These are phyloP conservation scores for Sphaerulina vaccinii DNA, from an alignment of 2,329 filamentous ascomycete genomes.

Conservation along the genomic window DNA sequence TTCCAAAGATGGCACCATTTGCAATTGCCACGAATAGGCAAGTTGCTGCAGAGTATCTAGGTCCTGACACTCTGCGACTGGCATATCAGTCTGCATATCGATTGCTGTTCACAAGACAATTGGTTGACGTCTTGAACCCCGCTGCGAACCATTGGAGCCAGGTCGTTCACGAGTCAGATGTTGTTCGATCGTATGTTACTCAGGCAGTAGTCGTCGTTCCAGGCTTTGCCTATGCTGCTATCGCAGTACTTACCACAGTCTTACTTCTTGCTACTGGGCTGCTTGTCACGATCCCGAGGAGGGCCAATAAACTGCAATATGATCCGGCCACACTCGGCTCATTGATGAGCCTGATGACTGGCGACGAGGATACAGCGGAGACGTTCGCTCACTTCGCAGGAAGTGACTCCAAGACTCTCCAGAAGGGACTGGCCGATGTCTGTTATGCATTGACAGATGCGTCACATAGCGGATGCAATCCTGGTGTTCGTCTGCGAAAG, in stretches of 20 bases:
- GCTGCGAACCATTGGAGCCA: no score
- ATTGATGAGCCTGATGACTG: slow-evolving; percentile 38
- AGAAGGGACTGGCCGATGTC: not conserved
- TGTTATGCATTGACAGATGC: no score
- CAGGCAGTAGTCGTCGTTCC: slow-evolving; percentile 42
- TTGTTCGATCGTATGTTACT: slow-evolving; percentile 29
- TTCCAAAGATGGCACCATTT: slow-evolving; percentile 41
- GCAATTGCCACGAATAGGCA: slow-evolving; percentile 35
- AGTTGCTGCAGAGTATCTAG: slow-evolving; percentile 37
- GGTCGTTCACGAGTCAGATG: no score
- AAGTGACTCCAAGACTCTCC: not conserved
- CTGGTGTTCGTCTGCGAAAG: no score
- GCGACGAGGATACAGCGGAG: slow-evolving; percentile 22
- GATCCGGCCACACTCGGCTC: slow-evolving; percentile 41
- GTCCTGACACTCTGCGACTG: slow-evolving; percentile 34
- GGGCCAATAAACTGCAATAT: not conserved
- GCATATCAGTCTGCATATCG: slow-evolving; percentile 45
- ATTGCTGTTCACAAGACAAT: slow-evolving; percentile 42
- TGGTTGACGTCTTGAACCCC: slow-evolving; percentile 35
- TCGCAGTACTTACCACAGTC: slow-evolving; percentile 36
- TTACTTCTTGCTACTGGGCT: slow-evolving; percentile 30
- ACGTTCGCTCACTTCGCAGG: slow-evolving; percentile 2
- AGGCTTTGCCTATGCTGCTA: slow-evolving; percentile 41
- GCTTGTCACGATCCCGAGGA: slow-evolving; percentile 16
- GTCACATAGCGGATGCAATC: no score